These are phyloP conservation scores for Metarhizium humberi DNA, from an alignment of 2,329 filamentous ascomycete genomes.

Conservation along the genomic window DNA sequence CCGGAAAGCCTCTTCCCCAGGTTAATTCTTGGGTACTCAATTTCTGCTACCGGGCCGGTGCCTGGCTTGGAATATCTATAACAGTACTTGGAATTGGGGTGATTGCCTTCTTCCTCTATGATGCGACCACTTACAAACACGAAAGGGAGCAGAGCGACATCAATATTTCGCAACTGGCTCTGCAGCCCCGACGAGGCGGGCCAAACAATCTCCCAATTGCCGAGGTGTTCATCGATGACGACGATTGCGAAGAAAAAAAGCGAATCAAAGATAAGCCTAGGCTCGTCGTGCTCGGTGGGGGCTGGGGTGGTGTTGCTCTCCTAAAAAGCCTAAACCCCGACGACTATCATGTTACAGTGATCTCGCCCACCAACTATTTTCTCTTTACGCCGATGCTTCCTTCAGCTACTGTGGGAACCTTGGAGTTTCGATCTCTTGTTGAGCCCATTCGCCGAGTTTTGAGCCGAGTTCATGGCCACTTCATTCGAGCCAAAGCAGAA, in stretches of 20 bases:
- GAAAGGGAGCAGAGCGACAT: constrained; percentile 59
- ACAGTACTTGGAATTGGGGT: constrained; percentile 60
- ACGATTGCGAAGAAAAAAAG: constrained; percentile 63
- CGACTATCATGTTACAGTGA: constrained; percentile 91
- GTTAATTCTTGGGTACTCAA: constrained; percentile 37
- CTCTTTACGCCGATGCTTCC: constrained; percentile 97
- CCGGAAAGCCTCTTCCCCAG: constrained; percentile 43
- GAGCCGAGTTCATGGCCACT: constrained; percentile 70
- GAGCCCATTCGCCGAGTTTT: constrained; percentile 88
- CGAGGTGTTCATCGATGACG: constrained; percentile 80
- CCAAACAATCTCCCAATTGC: constrained; percentile 93
- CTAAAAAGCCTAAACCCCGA: constrained; percentile 84
- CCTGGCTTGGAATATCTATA: constrained; percentile 59
- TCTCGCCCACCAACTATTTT: constrained; percentile 94
- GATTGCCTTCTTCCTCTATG: constrained; percentile 84
- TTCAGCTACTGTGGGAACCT: constrained; percentile 89
- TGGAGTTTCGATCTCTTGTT: constrained; percentile 83
- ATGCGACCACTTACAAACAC: constrained; percentile 82
- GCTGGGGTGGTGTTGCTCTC: constrained; percentile 89
- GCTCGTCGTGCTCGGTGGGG: constrained; percentile 84
- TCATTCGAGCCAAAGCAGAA: constrained; percentile 76
- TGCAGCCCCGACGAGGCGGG: constrained; percentile 73
- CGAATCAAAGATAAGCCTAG: constrained; percentile 79
- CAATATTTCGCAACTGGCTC: constrained; percentile 72
- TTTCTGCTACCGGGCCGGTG: constrained; percentile 59